Percentiles rank a stretch among this genome's conserved stretches.
Conservation (phyloP, 768 basidiomycete species). For the Auriscalpium orientale region DNA sequence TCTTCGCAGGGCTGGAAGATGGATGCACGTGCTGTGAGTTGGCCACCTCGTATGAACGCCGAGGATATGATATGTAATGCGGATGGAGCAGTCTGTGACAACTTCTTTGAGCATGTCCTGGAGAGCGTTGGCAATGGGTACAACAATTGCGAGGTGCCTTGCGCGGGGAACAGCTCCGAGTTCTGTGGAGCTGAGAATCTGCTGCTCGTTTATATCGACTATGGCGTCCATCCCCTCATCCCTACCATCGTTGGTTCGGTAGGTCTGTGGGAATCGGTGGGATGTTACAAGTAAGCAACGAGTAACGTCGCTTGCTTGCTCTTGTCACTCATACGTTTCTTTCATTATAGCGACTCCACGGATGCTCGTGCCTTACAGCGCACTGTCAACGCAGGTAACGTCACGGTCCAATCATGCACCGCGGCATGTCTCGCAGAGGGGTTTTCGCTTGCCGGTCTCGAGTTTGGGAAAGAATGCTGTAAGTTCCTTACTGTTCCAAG, state of each 20-base stretch:
- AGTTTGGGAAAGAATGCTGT: slow-evolving; percentile 2
- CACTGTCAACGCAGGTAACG: background rate
- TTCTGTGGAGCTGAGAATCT: slow-evolving; percentile 50
- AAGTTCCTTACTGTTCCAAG: background rate
- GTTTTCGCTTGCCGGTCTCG: slow-evolving; percentile 1
- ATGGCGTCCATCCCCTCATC: slow-evolving; percentile 35
- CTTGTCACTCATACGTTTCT: background rate
- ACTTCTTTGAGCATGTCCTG: slow-evolving; percentile 35
- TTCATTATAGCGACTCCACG: slow-evolving; percentile 24
- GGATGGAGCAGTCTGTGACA: background rate
- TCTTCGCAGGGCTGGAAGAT: slow-evolving; percentile 66
- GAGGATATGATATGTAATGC: too few relatives aligned
- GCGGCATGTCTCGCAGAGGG: background rate
- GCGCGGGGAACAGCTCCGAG: slow-evolving; percentile 49
- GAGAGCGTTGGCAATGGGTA: slow-evolving; percentile 35
- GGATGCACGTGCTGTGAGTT: slow-evolving; percentile 48
- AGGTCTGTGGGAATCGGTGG: slow-evolving; percentile 59
- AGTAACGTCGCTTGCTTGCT: background rate
- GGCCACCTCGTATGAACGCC: too few relatives aligned
- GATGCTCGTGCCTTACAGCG: background rate
- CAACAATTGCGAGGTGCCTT: slow-evolving; percentile 49
- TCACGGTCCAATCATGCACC: slow-evolving; percentile 1
- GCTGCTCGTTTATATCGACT: slow-evolving; percentile 54
- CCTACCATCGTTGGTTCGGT: slow-evolving; percentile 46
- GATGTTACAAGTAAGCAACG: slow-evolving; percentile 57